Conservation (phyloP, 179 eudicot species). For the Carnegiea gigantea region DNA sequence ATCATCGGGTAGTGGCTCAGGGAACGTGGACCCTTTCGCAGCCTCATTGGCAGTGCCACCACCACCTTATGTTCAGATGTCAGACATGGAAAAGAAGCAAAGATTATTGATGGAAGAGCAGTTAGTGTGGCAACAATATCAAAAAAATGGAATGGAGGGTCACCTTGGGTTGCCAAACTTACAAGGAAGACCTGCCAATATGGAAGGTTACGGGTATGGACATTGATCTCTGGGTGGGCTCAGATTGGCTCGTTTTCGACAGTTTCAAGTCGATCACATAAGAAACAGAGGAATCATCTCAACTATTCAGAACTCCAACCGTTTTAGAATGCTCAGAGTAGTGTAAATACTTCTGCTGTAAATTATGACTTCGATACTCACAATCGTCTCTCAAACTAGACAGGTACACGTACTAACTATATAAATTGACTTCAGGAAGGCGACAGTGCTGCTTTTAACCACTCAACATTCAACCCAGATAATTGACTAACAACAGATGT, state of each 20-base stretch:
- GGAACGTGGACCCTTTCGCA: conserved; percentile 58
- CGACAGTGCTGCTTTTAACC: no score
- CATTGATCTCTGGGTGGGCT: conserved; percentile 3
- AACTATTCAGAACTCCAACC: not conserved
- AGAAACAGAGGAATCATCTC: not conserved
- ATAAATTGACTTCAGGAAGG: no score
- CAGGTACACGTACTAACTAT: no score
- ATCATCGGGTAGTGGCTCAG: conserved; percentile 7
- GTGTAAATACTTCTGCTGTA: conserved; percentile 6
- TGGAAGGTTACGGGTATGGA: conserved; percentile 28
- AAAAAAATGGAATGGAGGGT: conserved; percentile 65
- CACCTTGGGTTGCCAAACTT: conserved; percentile 32
- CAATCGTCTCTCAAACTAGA: no score
- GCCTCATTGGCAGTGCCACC: conserved; percentile 69
- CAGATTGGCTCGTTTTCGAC: not conserved
- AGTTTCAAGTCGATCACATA: not conserved
- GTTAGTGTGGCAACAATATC: conserved; percentile 80
- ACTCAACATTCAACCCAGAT: no score
- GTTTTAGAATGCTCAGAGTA: conserved; percentile 10
- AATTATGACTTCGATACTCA: not conserved
- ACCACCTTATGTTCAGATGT: conserved; percentile 87
- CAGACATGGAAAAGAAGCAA: conserved; percentile 83
- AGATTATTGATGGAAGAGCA: conserved; percentile 69
- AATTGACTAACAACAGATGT: no score
- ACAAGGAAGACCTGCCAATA: conserved; percentile 21